A percentile compares a stretch with the other conserved stretches of the same genome.
Conservation (phyloP, 78 protist species). For the Tieghemostelium lacteum region DNA sequence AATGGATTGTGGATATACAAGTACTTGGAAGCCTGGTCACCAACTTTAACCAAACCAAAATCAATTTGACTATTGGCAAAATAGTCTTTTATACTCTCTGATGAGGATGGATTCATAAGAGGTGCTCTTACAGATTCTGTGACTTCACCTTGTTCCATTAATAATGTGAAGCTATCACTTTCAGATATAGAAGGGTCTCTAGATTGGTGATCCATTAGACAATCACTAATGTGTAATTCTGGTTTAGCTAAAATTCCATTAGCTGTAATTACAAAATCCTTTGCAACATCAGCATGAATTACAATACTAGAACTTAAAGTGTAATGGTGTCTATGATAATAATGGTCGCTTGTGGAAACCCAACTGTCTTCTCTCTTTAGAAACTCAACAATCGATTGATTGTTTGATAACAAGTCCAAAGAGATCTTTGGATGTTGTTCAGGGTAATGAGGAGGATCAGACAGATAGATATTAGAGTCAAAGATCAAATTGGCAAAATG, state of each 20-base stretch:
- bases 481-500: conserved; percentile 65
- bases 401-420: neutral
- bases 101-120: neutral
- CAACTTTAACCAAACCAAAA: conserved; percentile 51
- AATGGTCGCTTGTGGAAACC: neutral
- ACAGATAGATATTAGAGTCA: conserved; percentile 5
- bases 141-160: neutral
- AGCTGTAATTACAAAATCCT: conserved; percentile 28
- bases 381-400: conserved; percentile 9
- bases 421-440: neutral
- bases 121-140: neutral
- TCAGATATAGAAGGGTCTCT: neutral
- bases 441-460: too few relatives aligned
- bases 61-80: neutral
- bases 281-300: conserved; percentile 7
- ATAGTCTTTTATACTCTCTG: neutral
- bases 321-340: neutral
- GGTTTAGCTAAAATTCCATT: neutral
- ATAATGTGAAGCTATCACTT: neutral
- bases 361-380: conserved; percentile 24
- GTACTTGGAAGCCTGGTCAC: neutral
- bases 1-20: conserved; percentile 23
- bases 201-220: neutral
- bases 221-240: neutral
- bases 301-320: neutral